Conservation (phyloP, 75 land plant genomes). For the Pinus taeda region DNA sequence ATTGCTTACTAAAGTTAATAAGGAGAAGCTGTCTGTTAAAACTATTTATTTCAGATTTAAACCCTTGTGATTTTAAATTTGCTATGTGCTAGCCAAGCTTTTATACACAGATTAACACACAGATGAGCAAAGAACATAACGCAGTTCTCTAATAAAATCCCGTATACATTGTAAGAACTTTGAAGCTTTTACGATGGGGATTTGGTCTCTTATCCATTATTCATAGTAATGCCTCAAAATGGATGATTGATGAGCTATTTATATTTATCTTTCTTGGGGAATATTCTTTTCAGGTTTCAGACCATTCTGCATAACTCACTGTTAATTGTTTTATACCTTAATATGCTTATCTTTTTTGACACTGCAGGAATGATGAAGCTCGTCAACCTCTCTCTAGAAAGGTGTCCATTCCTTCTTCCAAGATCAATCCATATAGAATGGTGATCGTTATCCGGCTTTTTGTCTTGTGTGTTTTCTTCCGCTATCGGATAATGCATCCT, state of each 20-base stretch:
- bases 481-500: slow-evolving; percentile 81
- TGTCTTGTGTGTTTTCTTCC: slow-evolving; percentile 67
- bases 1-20: too few relatives aligned
- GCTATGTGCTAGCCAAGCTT: too few relatives aligned
- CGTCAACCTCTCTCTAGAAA: slow-evolving; percentile 85
- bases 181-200: background rate
- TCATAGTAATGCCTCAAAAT: background rate
- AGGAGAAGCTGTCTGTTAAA: too few relatives aligned
- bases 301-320: background rate
- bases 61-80: too few relatives aligned
- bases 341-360: background rate
- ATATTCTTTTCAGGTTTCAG: background rate
- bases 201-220: background rate
- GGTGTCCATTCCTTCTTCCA: slow-evolving; percentile 80
- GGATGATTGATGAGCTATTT: background rate
- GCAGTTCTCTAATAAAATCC: too few relatives aligned
- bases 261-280: background rate
- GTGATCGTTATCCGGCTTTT: slow-evolving; percentile 73
- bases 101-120: too few relatives aligned
- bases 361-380: slow-evolving; percentile 77
- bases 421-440: slow-evolving; percentile 87
- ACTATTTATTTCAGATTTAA: background rate
- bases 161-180: too few relatives aligned
- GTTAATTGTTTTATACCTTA: background rate
- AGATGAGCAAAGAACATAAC: too few relatives aligned